These are phyloP conservation scores for Endocarpon pusillum DNA, from an alignment of 495 filamentous ascomycete species.

Conservation along the genomic window DNA sequence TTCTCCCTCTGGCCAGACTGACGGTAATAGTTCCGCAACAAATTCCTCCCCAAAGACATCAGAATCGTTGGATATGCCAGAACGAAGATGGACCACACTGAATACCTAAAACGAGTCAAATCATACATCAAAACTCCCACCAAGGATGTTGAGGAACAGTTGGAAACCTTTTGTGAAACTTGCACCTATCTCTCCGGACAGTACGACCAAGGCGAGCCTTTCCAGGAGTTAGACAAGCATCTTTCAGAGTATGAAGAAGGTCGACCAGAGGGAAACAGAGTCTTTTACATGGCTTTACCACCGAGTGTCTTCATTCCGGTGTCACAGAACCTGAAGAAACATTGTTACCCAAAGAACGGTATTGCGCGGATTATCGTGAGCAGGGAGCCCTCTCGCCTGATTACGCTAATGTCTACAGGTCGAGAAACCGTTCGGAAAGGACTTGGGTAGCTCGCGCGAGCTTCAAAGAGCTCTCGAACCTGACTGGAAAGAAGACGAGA, in stretches of 20 bases:
- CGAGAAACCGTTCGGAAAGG: conserved; percentile 98
- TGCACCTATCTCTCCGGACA: conserved; percentile 92
- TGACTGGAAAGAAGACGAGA: conserved; percentile 98
- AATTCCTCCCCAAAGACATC: conserved; percentile 95
- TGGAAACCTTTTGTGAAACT: conserved; percentile 70
- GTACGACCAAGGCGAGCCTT: conserved; percentile 94
- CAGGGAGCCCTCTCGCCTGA: conserved; percentile 4
- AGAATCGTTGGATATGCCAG: conserved; percentile 97
- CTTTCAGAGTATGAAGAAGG: conserved; percentile 74
- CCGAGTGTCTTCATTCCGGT: conserved; percentile 97
- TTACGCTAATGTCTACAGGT: conserved; percentile 36
- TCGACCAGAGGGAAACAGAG: conserved; percentile 66
- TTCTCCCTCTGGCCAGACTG: not conserved
- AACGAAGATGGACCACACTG: conserved; percentile 97
- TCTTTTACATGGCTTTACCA: conserved; percentile 99
- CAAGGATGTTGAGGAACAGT: conserved; percentile 90
- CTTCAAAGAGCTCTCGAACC: conserved; percentile 90
- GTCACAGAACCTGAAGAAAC: conserved; percentile 89
- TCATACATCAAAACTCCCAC: conserved; percentile 98
- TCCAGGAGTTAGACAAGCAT: conserved; percentile 74
- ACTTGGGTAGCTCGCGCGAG: conserved; percentile 82
- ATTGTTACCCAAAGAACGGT: conserved; percentile 81
- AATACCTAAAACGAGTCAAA: conserved; percentile 83
- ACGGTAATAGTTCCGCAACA: conserved; percentile 67
- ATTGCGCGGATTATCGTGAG: conserved; percentile 84